Evolutionary conservation across 23 red algal species (phyloP).

Genomic region (Pyropia yezoensis): DNA sequence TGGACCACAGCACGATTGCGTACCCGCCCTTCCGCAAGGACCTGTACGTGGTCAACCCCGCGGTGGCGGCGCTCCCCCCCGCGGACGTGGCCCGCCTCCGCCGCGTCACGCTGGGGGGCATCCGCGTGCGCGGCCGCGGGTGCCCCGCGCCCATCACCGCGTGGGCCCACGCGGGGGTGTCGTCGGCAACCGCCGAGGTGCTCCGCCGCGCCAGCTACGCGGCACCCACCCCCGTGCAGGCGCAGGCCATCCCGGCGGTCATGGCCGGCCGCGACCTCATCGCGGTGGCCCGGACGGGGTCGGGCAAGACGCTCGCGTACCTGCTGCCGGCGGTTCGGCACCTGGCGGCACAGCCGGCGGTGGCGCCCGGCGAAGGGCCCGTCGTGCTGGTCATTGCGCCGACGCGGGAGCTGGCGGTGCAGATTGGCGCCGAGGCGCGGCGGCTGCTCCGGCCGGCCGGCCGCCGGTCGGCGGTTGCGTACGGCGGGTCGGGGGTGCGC

Average conservation of each 20-base stretch:
- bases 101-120: constrained; percentile 35
- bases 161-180: constrained; percentile 74
- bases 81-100: constrained; percentile 34
- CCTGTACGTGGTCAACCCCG: constrained; percentile 61
- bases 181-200: constrained; percentile 51
- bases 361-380: constrained; percentile 65
- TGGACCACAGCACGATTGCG: constrained; percentile 62
- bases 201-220: constrained; percentile 33
- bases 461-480: constrained; percentile 66
- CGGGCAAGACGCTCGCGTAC: constrained; percentile 93
- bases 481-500: constrained; percentile 82
- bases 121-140: constrained; percentile 58
- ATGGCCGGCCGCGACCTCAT: constrained; percentile 84
- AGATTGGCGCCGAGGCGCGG: constrained; percentile 75
- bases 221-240: constrained; percentile 74
- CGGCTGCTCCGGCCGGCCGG: constrained; percentile 31
- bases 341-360: constrained; percentile 38
- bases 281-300: constrained; percentile 87
- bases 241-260: constrained; percentile 76
- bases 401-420: constrained; percentile 95
- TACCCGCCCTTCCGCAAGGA: constrained; percentile 74
- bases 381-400: constrained; percentile 81
- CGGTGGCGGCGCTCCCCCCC: constrained; percentile 34
- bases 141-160: constrained; percentile 60
- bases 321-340: constrained; percentile 81